phyloP scores from a whole-genome alignment of 768 basidiomycete genomes.

The Boletus vinaceobasis region DNA sequence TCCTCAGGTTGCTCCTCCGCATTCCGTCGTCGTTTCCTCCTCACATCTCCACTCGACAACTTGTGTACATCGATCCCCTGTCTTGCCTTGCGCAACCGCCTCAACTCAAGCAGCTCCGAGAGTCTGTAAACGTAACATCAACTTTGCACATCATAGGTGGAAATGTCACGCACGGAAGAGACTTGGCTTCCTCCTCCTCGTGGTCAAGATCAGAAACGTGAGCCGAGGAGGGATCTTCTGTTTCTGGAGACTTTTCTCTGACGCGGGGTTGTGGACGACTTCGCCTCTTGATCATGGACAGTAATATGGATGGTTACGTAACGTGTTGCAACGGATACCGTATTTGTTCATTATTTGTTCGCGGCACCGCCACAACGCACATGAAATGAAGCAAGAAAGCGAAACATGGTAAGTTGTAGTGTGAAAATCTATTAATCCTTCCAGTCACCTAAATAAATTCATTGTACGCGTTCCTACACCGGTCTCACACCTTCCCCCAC shows the following conservation, averaged over 20 bases:
- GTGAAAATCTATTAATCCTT: slow-evolving; percentile 7
- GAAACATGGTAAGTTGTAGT: not conserved
- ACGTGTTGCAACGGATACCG: not conserved
- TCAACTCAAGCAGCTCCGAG: slow-evolving; percentile 79
- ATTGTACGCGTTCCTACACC: slow-evolving; percentile 17
- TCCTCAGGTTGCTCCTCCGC: slow-evolving; percentile 42
- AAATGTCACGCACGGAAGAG: slow-evolving; percentile 46
- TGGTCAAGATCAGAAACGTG: slow-evolving; percentile 8
- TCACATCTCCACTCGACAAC: slow-evolving; percentile 78
- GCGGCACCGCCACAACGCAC: not conserved
- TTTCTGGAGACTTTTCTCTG: slow-evolving; percentile 47
- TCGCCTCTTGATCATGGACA: slow-evolving; percentile 69
- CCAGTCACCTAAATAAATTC: slow-evolving; percentile 5
- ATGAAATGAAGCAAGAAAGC: not conserved
- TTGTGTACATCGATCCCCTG: slow-evolving; percentile 85
- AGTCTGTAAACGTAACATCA: slow-evolving; percentile 42
- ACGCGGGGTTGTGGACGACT: slow-evolving; percentile 58
- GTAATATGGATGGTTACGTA: slow-evolving; percentile 5
- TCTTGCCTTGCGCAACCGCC: slow-evolving; percentile 67
- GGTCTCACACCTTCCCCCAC: not conserved
- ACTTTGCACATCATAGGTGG: not conserved
- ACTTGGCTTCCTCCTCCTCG: slow-evolving; percentile 30
- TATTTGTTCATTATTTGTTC: not conserved
- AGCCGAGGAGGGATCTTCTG: slow-evolving; percentile 8
- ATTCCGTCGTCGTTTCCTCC: slow-evolving; percentile 62